Conservation (phyloP, 768 basidiomycete species). For the Leucogyrophana mollusca region DNA sequence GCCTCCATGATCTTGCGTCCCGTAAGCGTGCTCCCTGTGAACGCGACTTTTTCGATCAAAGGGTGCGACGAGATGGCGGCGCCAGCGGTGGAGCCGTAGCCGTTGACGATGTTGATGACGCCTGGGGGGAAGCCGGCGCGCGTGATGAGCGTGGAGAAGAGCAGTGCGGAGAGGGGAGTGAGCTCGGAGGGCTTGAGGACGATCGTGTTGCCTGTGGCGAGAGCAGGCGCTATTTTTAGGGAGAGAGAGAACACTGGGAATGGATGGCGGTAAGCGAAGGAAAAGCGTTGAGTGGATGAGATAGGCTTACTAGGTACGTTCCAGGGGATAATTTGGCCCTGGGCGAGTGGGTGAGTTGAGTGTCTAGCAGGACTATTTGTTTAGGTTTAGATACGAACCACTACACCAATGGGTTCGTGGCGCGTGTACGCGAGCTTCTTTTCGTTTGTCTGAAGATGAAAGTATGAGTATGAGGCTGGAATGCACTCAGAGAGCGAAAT, state of each 20-base stretch:
- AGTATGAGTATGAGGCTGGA: constrained; percentile 24
- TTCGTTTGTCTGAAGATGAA: constrained; percentile 41
- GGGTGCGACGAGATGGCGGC: constrained; percentile 55
- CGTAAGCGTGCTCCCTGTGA: constrained; percentile 68
- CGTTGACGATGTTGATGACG: constrained; percentile 59
- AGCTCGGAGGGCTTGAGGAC: constrained; percentile 69
- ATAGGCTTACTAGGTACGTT: constrained; percentile 54
- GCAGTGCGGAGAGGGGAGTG: constrained; percentile 57
- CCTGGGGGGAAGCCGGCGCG: constrained; percentile 66
- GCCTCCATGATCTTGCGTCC: constrained; percentile 66
- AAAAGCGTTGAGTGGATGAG: too few species aligned
- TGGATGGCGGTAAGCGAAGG: too few species aligned
- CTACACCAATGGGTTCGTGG: constrained; percentile 61
- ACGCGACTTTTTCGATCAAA: constrained; percentile 65
- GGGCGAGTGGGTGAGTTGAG: constrained; percentile 4
- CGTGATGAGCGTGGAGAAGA: constrained; percentile 40
- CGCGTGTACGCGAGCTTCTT: constrained; percentile 56
- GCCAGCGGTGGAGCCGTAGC: constrained; percentile 54
- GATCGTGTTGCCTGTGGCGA: constrained; percentile 61
- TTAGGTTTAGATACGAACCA: constrained; percentile 17
- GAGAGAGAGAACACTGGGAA: neutral
- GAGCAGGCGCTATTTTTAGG: constrained; percentile 56
- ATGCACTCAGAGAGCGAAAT: neutral
- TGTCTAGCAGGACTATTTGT: constrained; percentile 9
- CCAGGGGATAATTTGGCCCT: constrained; percentile 65